Percentiles rank a stretch among this genome's conserved stretches.
Evolutionary conservation across 352 stramenopile genomes (phyloP).

Genomic region (Globisporangium cylindrosporum): DNA sequence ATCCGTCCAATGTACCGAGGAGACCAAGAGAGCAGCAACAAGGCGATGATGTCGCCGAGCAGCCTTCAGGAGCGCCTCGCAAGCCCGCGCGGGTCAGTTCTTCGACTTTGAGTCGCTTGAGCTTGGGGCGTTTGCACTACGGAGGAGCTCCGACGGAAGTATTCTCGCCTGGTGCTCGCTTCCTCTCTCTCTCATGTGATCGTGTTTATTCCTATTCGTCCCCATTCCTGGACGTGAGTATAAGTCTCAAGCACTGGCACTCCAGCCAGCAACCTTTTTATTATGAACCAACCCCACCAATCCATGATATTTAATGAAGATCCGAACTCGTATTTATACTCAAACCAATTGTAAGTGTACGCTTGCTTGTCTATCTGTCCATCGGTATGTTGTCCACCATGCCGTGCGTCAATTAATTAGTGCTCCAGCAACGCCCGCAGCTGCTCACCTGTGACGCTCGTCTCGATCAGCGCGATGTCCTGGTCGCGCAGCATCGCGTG

Average conservation of each 20-base stretch:
- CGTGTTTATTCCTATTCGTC: neutral
- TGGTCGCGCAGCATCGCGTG: constrained; percentile 53
- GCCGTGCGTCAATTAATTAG: neutral
- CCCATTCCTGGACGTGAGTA: neutral
- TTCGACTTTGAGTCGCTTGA: neutral
- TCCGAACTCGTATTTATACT: neutral
- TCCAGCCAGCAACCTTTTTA: constrained; percentile 1
- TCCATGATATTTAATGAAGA: constrained; percentile 14
- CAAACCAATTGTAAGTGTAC: neutral
- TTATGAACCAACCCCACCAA: neutral
- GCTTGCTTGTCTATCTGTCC: neutral
- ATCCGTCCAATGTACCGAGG: neutral
- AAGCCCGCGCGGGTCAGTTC: constrained; percentile 1
- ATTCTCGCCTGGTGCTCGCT: too few relatives aligned
- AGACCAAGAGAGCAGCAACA: neutral
- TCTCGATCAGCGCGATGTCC: constrained; percentile 54
- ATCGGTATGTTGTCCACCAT: neutral
- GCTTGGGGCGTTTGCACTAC: too few relatives aligned
- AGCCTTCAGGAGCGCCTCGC: neutral
- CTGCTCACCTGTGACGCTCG: constrained; percentile 25
- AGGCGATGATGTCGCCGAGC: neutral
- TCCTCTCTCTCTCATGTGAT: neutral
- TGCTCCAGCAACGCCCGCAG: constrained; percentile 22
- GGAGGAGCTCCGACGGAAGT: too few relatives aligned
- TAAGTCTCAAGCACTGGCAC: neutral